phyloP scores from a whole-genome alignment of 1,139 yeast species.

The Suhomyces bribrorum region DNA sequence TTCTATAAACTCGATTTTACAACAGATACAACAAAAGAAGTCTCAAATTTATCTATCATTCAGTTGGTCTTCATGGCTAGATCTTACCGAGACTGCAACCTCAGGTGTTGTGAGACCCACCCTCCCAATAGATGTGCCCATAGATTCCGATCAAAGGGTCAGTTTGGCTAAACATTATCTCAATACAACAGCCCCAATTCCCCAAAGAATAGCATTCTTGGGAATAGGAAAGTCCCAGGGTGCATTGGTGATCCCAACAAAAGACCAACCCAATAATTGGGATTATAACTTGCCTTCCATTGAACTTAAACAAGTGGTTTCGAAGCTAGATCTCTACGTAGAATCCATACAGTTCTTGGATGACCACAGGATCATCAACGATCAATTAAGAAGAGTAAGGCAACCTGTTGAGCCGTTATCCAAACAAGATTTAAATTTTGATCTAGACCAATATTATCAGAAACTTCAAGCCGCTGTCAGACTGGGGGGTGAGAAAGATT shows the following conservation, averaged over 20 bases:
- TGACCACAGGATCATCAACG: not conserved
- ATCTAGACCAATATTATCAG: slow-evolving; percentile 7
- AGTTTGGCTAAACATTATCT: slow-evolving; percentile 17
- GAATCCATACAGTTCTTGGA: not conserved
- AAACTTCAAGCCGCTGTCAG: not conserved
- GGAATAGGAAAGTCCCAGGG: slow-evolving; percentile 14
- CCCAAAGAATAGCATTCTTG: slow-evolving; percentile 17
- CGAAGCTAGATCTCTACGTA: not conserved
- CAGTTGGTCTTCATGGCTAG: slow-evolving; percentile 21
- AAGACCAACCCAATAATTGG: not conserved
- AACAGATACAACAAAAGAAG: slow-evolving; percentile 3
- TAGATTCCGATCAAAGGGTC: not conserved
- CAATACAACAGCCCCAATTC: slow-evolving; percentile 16
- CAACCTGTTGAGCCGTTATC: not conserved
- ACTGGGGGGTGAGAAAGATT: not conserved
- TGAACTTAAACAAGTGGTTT: too few relatives aligned
- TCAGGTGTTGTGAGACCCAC: not conserved
- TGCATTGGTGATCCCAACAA: slow-evolving; percentile 11
- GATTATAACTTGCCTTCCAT: not conserved
- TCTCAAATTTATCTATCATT: slow-evolving; percentile 18
- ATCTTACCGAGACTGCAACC: not conserved
- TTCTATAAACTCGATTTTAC: slow-evolving; percentile 12
- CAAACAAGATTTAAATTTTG: slow-evolving; percentile 15
- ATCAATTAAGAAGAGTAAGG: not conserved
- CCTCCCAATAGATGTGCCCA: not conserved